These are phyloP conservation scores for Eruca vesicaria DNA, from an alignment of 441 rosid species.

Conservation along the genomic window DNA sequence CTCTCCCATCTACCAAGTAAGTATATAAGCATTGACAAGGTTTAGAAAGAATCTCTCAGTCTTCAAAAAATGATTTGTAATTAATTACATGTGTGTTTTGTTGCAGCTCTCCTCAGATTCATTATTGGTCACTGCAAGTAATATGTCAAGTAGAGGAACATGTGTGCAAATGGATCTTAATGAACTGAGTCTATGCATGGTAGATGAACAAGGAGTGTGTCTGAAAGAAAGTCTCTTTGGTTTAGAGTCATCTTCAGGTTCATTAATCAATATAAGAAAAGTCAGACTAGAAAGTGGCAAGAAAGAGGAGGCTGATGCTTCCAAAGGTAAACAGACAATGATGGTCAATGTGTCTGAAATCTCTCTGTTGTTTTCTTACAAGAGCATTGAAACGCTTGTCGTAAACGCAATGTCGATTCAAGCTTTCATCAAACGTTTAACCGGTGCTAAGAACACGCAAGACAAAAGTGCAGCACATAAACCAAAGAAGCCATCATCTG, in stretches of 20 bases:
- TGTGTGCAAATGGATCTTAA: constrained; percentile 85
- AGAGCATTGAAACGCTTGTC: constrained; percentile 69
- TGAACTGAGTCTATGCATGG: constrained; percentile 79
- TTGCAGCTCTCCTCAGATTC: constrained; percentile 85
- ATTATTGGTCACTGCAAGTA: constrained; percentile 76
- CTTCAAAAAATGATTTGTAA: not conserved
- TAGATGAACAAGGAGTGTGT: constrained; percentile 80
- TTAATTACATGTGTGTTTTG: not conserved
- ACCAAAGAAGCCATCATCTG: constrained; percentile 71
- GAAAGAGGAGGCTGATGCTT: constrained; percentile 64
- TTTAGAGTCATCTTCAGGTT: constrained; percentile 76
- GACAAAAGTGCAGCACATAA: constrained; percentile 41
- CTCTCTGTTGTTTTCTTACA: constrained; percentile 64
- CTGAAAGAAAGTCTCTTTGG: constrained; percentile 81
- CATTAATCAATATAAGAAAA: constrained; percentile 75
- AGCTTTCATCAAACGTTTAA: constrained; percentile 58
- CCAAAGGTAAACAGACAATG: constrained; percentile 60
- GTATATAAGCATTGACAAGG: constrained; percentile 1
- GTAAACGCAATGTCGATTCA: constrained; percentile 69
- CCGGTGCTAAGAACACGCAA: constrained; percentile 48
- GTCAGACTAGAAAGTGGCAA: constrained; percentile 80
- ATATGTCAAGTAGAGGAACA: constrained; percentile 72
- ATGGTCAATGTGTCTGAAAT: constrained; percentile 80
- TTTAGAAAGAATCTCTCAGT: constrained; percentile 4
- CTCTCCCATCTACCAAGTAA: constrained; percentile 81